These are phyloP conservation scores for Talaromyces nanjingensis DNA, from an alignment of 495 filamentous ascomycete genomes.

Conservation along the genomic window DNA sequence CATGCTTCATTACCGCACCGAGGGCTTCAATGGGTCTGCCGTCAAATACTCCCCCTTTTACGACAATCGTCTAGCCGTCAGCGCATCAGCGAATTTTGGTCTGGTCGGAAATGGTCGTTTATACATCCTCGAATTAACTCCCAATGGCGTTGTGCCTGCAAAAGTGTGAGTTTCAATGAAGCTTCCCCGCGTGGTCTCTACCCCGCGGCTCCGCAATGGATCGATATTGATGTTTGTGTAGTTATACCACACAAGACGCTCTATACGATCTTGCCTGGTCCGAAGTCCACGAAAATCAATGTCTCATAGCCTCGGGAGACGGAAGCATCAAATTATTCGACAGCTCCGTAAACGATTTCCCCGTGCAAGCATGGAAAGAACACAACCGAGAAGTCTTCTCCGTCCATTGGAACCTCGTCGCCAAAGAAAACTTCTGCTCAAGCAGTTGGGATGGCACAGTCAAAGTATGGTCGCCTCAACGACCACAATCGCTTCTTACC, in stretches of 20 bases:
- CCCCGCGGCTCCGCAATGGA: slow-evolving; percentile 6
- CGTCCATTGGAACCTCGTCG: slow-evolving; percentile 81
- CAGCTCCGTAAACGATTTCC: slow-evolving; percentile 66
- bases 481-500: slow-evolving; percentile 64
- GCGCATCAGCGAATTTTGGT: slow-evolving; percentile 83
- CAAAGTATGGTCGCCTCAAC: slow-evolving; percentile 81
- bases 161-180: slow-evolving; percentile 49
- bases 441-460: slow-evolving; percentile 92
- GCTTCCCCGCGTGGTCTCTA: background rate
- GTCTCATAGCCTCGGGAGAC: slow-evolving; percentile 80
- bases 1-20: slow-evolving; percentile 91
- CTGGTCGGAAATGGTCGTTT: slow-evolving; percentile 93
- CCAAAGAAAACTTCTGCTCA: slow-evolving; percentile 85
- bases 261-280: slow-evolving; percentile 93
- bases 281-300: slow-evolving; percentile 89
- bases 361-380: slow-evolving; percentile 81
- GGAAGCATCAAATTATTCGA: slow-evolving; percentile 95
- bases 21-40: slow-evolving; percentile 88
- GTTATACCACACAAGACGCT: slow-evolving; percentile 93
- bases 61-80: slow-evolving; percentile 85
- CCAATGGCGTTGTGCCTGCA: slow-evolving; percentile 73
- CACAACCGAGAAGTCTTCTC: slow-evolving; percentile 88
- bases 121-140: slow-evolving; percentile 71
- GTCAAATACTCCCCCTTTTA: slow-evolving; percentile 98
- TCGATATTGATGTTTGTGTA: slow-evolving; percentile 19